Evolutionary conservation across 208 protist genomes (phyloP).

Genomic region (Leishmania arabica): DNA sequence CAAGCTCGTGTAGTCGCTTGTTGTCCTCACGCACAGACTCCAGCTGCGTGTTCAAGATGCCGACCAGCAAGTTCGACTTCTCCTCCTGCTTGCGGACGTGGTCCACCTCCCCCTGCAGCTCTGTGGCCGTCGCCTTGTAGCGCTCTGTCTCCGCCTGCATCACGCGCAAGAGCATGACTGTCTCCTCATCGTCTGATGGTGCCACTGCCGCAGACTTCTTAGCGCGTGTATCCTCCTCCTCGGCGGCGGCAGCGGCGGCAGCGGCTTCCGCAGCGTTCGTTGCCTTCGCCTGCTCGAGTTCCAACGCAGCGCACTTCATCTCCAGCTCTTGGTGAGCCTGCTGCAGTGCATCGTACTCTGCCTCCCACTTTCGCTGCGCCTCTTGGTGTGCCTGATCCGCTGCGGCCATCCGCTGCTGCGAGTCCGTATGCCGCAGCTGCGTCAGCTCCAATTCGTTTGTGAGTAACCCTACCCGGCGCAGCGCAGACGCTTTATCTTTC

Average conservation of each 20-base stretch:
- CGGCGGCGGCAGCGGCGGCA: constrained; percentile 4
- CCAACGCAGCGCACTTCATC: constrained; percentile 27
- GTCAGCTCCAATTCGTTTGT: constrained; percentile 75
- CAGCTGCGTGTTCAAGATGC: constrained; percentile 85
- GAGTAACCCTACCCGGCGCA: constrained; percentile 61
- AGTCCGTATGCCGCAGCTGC: constrained; percentile 55
- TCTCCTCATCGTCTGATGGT: constrained; percentile 66
- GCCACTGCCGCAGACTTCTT: constrained; percentile 12
- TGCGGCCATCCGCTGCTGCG: constrained; percentile 29
- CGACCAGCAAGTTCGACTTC: constrained; percentile 83
- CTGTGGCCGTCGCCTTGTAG: constrained; percentile 62
- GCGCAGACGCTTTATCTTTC: constrained; percentile 66
- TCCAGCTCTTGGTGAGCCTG: constrained; percentile 40
- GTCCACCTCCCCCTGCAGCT: constrained; percentile 64
- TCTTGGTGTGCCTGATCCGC: constrained; percentile 32
- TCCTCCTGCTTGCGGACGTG: constrained; percentile 78
- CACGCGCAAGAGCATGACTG: constrained; percentile 74
- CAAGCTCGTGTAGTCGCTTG: constrained; percentile 61
- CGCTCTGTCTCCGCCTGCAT: constrained; percentile 78
- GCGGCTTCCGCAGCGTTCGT: constrained; percentile 8
- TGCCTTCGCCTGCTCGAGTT: constrained; percentile 14
- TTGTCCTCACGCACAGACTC: constrained; percentile 79
- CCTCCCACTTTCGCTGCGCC: constrained; percentile 30
- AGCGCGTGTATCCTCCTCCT: constrained; percentile 1
- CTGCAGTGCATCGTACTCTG: constrained; percentile 33